Evolutionary conservation across 2,329 filamentous ascomycete species (phyloP).

Genomic region (Geosmithia putterillii): DNA sequence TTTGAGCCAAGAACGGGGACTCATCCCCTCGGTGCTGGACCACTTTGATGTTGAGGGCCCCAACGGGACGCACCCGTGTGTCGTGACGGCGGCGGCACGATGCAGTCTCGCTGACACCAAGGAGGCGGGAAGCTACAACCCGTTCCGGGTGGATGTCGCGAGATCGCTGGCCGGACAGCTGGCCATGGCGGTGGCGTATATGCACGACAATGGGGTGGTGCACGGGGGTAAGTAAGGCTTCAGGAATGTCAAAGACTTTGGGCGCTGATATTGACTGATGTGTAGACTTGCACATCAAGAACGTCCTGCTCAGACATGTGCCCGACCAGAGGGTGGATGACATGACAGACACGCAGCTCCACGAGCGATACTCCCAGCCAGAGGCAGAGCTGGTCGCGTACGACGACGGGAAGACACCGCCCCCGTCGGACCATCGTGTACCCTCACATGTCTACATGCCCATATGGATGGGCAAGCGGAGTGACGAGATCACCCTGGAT

Average conservation of each 20-base stretch:
- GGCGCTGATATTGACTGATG: not conserved
- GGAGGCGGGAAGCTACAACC: slow-evolving; percentile 1
- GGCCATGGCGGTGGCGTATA: slow-evolving; percentile 13
- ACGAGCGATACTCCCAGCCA: slow-evolving; percentile 10
- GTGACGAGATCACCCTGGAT: slow-evolving; percentile 13
- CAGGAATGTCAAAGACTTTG: not conserved
- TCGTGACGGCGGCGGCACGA: slow-evolving; percentile 9
- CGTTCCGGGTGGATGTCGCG: slow-evolving; percentile 14
- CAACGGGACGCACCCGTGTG: slow-evolving; percentile 15
- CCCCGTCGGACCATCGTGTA: slow-evolving; percentile 8
- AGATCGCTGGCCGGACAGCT: slow-evolving; percentile 14
- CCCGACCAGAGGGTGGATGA: slow-evolving; percentile 7
- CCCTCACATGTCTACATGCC: slow-evolving; percentile 14
- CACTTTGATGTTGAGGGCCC: slow-evolving; percentile 12
- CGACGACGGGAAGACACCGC: slow-evolving; percentile 5
- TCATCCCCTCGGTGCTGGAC: slow-evolving; percentile 6
- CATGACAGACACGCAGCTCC: slow-evolving; percentile 9
- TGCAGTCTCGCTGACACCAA: slow-evolving; percentile 11
- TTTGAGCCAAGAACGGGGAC: no score
- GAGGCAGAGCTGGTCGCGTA: slow-evolving; percentile 8
- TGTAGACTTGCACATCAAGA: slow-evolving; percentile 18
- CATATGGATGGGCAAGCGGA: slow-evolving; percentile 18
- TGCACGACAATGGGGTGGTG: slow-evolving; percentile 14
- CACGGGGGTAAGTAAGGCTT: slow-evolving; percentile 14
- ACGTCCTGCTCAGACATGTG: slow-evolving; percentile 15